Conservation (phyloP, 768 basidiomycete species). For the Scleroderma citrinum region DNA sequence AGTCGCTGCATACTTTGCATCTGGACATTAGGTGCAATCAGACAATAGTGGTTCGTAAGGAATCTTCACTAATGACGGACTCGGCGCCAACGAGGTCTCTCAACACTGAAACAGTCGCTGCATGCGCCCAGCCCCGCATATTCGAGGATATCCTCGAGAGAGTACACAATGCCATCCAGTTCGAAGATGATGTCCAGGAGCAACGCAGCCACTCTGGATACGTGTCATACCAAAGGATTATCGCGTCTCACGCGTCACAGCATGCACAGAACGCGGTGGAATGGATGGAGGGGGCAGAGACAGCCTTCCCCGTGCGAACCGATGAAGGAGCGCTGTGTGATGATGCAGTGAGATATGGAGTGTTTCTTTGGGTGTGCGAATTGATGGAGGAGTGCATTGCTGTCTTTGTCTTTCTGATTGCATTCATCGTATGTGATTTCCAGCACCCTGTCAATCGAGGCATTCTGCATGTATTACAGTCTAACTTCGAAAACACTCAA, state of each 20-base stretch:
- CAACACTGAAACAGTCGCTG: slow-evolving; percentile 17
- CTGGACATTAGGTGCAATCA: slow-evolving; percentile 23
- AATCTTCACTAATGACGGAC: slow-evolving; percentile 2
- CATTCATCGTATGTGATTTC: neutral
- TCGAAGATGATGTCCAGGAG: neutral
- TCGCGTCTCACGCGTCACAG: slow-evolving; percentile 18
- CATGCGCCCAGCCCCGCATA: slow-evolving; percentile 16
- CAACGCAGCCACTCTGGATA: neutral
- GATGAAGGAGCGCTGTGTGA: slow-evolving; percentile 14
- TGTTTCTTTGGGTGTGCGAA: slow-evolving; percentile 45
- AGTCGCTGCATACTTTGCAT: slow-evolving; percentile 28
- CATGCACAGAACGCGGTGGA: slow-evolving; percentile 14
- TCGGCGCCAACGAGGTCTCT: slow-evolving; percentile 27
- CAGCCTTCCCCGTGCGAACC: slow-evolving; percentile 9
- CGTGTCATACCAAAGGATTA: slow-evolving; percentile 29
- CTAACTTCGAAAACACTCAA: slow-evolving; percentile 15
- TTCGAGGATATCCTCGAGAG: slow-evolving; percentile 20
- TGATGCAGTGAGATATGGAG: slow-evolving; percentile 27
- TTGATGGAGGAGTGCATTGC: slow-evolving; percentile 30
- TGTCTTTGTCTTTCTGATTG: neutral
- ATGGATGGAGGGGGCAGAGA: slow-evolving; percentile 33
- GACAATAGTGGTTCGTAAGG: neutral
- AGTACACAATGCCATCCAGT: slow-evolving; percentile 14
- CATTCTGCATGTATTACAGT: slow-evolving; percentile 13
- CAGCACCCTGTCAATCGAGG: slow-evolving; percentile 21